Conservation (phyloP, 805 yeast genomes). For the Barnettozyma sp. region DNA sequence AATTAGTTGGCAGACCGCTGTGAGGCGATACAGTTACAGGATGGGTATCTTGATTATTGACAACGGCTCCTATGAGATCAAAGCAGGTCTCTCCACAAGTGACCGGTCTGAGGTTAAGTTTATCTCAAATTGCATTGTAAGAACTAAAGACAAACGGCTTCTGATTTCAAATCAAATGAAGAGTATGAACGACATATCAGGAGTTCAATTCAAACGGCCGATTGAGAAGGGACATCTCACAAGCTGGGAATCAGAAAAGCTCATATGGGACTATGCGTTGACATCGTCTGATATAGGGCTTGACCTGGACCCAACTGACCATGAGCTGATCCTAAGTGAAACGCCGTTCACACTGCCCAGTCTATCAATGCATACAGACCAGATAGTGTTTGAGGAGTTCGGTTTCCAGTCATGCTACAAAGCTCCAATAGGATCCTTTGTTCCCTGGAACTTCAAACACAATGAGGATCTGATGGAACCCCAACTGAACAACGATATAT, state of each 20-base stretch:
- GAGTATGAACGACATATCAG: slow-evolving; percentile 64
- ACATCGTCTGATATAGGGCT: slow-evolving; percentile 31
- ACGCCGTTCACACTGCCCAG: slow-evolving; percentile 77
- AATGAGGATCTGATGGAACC: slow-evolving; percentile 26
- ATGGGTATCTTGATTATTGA: slow-evolving; percentile 55
- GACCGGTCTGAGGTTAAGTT: slow-evolving; percentile 35
- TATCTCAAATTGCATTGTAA: slow-evolving; percentile 63
- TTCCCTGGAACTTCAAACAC: slow-evolving; percentile 49
- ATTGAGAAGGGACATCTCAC: slow-evolving; percentile 82
- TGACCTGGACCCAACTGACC: slow-evolving; percentile 39
- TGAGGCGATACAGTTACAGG: too few species aligned
- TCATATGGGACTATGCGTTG: slow-evolving; percentile 76
- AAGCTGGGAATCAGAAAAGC: slow-evolving; percentile 86
- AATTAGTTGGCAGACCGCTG: too few species aligned
- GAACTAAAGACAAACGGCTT: slow-evolving; percentile 67
- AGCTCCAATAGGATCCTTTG: slow-evolving; percentile 51
- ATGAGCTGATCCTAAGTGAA: slow-evolving; percentile 68
- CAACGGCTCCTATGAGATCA: slow-evolving; percentile 83
- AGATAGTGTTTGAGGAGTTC: slow-evolving; percentile 89
- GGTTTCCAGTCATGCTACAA: slow-evolving; percentile 69
- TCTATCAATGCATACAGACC: slow-evolving; percentile 79
- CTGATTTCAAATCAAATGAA: slow-evolving; percentile 67
- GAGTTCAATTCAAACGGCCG: slow-evolving; percentile 71
- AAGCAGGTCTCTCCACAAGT: slow-evolving; percentile 44
- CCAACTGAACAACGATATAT: slow-evolving; percentile 15